A percentile compares a stretch with the other conserved stretches of the same genome.
phyloP scores from a whole-genome alignment of 805 yeast species.

The Ogataea trehaloabstinens region DNA sequence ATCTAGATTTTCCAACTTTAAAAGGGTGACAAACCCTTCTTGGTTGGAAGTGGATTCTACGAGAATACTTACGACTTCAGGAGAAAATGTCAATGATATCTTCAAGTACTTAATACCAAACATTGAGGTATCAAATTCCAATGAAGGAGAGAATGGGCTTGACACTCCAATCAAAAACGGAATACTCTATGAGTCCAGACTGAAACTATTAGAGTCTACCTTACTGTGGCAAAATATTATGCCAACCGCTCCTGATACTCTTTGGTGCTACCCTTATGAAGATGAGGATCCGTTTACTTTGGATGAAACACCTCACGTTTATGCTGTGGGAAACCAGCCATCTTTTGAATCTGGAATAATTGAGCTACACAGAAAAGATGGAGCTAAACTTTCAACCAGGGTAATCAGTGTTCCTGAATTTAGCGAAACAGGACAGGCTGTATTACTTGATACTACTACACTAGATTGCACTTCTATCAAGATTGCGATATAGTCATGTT shows the following conservation, averaged over 20 bases:
- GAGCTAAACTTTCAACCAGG: constrained; percentile 36
- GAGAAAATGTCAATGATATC: constrained; percentile 82
- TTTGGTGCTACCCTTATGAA: constrained; percentile 83
- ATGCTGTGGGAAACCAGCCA: constrained; percentile 83
- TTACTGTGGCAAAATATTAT: constrained; percentile 81
- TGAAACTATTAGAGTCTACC: constrained; percentile 62
- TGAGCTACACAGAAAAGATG: constrained; percentile 34
- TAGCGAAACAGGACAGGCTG: constrained; percentile 59
- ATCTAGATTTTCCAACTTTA: constrained; percentile 34
- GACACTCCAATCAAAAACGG: constrained; percentile 26
- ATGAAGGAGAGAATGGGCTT: constrained; percentile 15
- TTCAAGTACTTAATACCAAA: constrained; percentile 58
- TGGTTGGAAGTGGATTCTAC: constrained; percentile 61
- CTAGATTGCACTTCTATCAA: constrained; percentile 53
- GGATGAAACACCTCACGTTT: constrained; percentile 81
- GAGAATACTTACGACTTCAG: constrained; percentile 70
- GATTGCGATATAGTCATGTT: constrained; percentile 14
- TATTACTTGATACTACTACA: constrained; percentile 56
- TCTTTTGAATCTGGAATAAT: constrained; percentile 47
- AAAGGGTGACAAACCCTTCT: constrained; percentile 66
- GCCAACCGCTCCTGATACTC: constrained; percentile 96
- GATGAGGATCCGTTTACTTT: constrained; percentile 78
- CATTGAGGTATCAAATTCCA: constrained; percentile 24
- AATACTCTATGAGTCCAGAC: constrained; percentile 54
- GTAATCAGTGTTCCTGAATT: constrained; percentile 73